Base-by-base conservation (phyloP, 1,139 yeast species). In the Ashbya aceris region DNA sequence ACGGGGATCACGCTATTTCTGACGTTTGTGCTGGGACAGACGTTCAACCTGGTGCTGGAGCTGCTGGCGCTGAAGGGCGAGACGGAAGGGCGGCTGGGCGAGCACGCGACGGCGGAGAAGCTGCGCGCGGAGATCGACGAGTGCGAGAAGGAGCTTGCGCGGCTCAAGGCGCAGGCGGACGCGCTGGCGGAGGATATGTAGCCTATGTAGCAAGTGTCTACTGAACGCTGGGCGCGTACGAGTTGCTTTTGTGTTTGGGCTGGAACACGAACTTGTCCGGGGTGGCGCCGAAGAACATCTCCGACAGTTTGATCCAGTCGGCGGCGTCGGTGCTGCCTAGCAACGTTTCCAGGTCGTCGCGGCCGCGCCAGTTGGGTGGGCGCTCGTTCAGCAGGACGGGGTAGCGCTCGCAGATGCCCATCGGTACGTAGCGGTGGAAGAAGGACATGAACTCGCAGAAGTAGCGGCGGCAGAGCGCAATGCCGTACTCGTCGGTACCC, bases 221-320 rank as follows among this genome's bases (percentile, higher is more conserved):
- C 14, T 10, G 37, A 9, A 13, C 12, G n/a, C 17, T 34, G 13
- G 13, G 34, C 38, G 74, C 74, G 55, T 76, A 83, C 2, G 96
- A 72, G 54, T 84, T 91, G 64, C 95, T 84, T 71, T 89, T 91
- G 63, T 91, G 99, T 65, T 91, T 91, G 40, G 99, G 98, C 44
- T 75, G 73, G 61, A 87, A 91, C 41, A 74, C 76, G 66, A 93
- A 91, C 36, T 67, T 71, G 4, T 77, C 82, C 41, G 81, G 77
- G 1, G 82, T 83, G 46, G 85, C 85, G 17, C 98, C 98, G 52
- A 91, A 73, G 58, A 89, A 89, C 94, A 87, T 77, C 62, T 93
- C 98, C n/a, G 95, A 77, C 49, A 93, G 77, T 64, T 89, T 91
- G 61, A 91, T 84, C 99, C 99, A 91, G 64, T 91, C 98, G 55